These are phyloP conservation scores for Strigomonas culicis DNA, from an alignment of 208 protist genomes.

Conservation along the genomic window DNA sequence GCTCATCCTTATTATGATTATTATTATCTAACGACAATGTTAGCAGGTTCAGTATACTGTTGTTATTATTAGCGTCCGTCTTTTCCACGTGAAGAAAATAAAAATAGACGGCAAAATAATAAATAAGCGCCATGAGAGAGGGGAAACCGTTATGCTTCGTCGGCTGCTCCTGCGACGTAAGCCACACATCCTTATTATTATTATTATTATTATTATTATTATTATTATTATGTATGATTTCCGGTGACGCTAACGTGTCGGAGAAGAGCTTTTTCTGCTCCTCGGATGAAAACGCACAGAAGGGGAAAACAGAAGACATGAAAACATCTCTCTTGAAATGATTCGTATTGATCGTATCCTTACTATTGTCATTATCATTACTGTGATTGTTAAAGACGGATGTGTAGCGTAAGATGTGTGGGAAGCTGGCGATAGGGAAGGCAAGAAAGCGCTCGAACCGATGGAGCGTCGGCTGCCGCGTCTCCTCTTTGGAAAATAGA, in stretches of 20 bases:
- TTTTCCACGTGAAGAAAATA: not conserved
- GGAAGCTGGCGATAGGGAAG: conserved; percentile 37
- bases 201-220: too few relatives aligned
- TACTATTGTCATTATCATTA: conserved; percentile 33
- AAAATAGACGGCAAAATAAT: not conserved
- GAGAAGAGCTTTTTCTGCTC: not conserved
- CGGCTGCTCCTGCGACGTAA: not conserved
- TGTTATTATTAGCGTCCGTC: too few relatives aligned
- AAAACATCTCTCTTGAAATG: not conserved
- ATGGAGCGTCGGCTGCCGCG: too few relatives aligned
- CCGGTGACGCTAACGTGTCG: not conserved
- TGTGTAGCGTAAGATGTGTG: conserved; percentile 46
- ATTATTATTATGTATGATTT: conserved; percentile 1
- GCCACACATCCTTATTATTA: not conserved
- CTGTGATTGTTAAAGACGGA: conserved; percentile 27
- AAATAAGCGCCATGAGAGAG: not conserved
- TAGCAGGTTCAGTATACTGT: not conserved
- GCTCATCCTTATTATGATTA: not conserved
- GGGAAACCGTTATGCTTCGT: not conserved
- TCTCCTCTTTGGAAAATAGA: too few relatives aligned
- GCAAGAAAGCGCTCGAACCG: too few relatives aligned
- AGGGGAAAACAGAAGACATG: not conserved
- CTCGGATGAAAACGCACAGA: not conserved
- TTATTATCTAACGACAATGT: not conserved
- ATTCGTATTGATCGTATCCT: not conserved